These are phyloP conservation scores for Plantago ovata DNA, from an alignment of 257 asterid genomes.

Conservation along the genomic window DNA sequence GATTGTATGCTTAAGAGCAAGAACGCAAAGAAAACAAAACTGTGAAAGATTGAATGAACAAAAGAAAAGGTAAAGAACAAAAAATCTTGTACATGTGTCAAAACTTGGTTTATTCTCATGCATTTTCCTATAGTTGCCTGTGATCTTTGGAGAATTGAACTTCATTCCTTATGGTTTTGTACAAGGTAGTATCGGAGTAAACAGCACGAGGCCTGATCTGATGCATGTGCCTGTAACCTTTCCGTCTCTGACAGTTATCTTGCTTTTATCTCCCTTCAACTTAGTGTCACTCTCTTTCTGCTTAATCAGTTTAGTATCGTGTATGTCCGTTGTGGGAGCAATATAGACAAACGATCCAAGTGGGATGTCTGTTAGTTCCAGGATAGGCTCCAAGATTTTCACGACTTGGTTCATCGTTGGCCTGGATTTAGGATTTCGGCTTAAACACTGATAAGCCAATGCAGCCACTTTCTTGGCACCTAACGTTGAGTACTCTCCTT, in stretches of 20 bases:
- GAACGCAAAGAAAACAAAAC: background rate
- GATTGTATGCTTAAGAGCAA: background rate
- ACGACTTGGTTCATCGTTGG: conserved; percentile 67
- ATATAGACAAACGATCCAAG: conserved; percentile 49
- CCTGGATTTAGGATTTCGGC: conserved; percentile 49
- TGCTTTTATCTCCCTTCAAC: conserved; percentile 9
- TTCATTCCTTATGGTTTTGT: conserved; percentile 25
- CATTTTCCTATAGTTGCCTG: conserved; percentile 13
- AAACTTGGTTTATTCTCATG: conserved; percentile 15
- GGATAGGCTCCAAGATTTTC: conserved; percentile 43
- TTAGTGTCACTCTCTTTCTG: conserved; percentile 15
- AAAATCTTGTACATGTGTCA: conserved; percentile 19
- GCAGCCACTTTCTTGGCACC: conserved; percentile 71
- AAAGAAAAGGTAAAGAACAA: conserved; percentile 7
- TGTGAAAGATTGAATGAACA: background rate
- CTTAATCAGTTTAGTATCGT: conserved; percentile 13
- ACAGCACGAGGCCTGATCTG: conserved; percentile 36
- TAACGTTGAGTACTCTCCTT: conserved; percentile 58
- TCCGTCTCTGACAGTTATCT: conserved; percentile 14
- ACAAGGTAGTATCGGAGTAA: conserved; percentile 46
- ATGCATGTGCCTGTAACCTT: conserved; percentile 47
- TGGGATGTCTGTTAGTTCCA: conserved; percentile 41
- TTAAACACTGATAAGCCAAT: conserved; percentile 61
- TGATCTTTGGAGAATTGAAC: conserved; percentile 21
- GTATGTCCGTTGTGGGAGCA: conserved; percentile 31